Percentiles rank a stretch among this genome's conserved stretches.
phyloP scores from a whole-genome alignment of 768 basidiomycete genomes.

The Boletus subcaerulescens region DNA sequence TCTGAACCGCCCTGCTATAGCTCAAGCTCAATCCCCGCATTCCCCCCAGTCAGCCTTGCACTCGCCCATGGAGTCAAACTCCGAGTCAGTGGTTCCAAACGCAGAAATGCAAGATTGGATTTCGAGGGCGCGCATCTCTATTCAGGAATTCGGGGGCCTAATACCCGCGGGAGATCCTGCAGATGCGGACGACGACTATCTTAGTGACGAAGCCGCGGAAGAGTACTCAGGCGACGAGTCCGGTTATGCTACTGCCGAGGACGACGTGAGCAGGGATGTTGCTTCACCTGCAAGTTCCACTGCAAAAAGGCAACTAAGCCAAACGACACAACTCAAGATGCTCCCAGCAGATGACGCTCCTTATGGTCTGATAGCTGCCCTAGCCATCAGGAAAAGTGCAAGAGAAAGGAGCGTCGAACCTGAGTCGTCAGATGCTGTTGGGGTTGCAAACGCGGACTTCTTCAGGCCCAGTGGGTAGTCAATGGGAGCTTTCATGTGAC shows the following conservation, averaged over 20 bases:
- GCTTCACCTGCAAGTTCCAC: constrained; percentile 31
- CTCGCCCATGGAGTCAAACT: constrained; percentile 25
- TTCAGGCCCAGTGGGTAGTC: constrained; percentile 56
- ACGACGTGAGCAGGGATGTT: constrained; percentile 20
- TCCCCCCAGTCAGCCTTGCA: constrained; percentile 30
- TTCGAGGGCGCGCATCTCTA: constrained; percentile 63
- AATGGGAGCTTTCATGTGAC: not conserved
- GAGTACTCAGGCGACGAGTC: constrained; percentile 37
- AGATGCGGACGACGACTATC: constrained; percentile 41
- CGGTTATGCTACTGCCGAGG: constrained; percentile 26
- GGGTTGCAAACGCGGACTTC: constrained; percentile 66
- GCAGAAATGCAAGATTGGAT: constrained; percentile 77
- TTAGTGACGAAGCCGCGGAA: constrained; percentile 37
- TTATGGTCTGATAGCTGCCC: constrained; percentile 72
- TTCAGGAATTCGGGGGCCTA: constrained; percentile 65
- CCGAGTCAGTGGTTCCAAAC: constrained; percentile 34
- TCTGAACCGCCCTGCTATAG: constrained; percentile 32
- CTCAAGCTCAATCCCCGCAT: constrained; percentile 36
- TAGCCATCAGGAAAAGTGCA: constrained; percentile 48
- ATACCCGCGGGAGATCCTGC: constrained; percentile 59
- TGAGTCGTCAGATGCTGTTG: constrained; percentile 49
- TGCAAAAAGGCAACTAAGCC: constrained; percentile 39
- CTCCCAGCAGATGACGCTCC: constrained; percentile 63
- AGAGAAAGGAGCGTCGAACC: constrained; percentile 42
- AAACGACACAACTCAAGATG: constrained; percentile 47